A percentile compares a stretch with the other conserved stretches of the same genome.
These are phyloP conservation scores for Bathelium albidoporum DNA, from an alignment of 495 filamentous ascomycete species.

Conservation along the genomic window DNA sequence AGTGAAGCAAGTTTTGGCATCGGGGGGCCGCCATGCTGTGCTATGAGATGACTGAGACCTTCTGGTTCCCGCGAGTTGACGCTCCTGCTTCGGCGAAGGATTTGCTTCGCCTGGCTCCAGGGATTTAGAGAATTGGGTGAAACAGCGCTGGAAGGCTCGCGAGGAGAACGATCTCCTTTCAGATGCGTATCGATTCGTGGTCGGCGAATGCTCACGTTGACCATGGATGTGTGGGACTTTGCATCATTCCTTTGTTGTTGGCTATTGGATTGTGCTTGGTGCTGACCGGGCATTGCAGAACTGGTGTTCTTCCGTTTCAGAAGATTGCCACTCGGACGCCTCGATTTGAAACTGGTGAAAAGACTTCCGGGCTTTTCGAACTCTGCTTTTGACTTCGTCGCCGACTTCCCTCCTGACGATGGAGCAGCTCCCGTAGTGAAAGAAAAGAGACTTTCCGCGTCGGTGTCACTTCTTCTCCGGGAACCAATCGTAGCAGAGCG, in stretches of 20 bases:
- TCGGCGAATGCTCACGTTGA: constrained; percentile 23
- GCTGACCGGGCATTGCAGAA: neutral
- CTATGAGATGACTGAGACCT: constrained; percentile 32
- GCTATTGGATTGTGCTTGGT: constrained; percentile 13
- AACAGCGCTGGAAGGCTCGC: constrained; percentile 25
- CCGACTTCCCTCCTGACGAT: constrained; percentile 14
- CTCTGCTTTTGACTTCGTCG: constrained; percentile 13
- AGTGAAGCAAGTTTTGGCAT: constrained; percentile 42
- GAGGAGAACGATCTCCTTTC: constrained; percentile 9
- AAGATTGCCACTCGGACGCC: constrained; percentile 20
- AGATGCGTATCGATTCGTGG: constrained; percentile 26
- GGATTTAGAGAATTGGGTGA: constrained; percentile 42
- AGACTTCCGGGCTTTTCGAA: constrained; percentile 20
- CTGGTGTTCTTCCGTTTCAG: constrained; percentile 22
- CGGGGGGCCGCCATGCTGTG: constrained; percentile 48
- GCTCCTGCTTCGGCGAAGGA: constrained; percentile 55
- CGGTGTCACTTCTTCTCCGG: constrained; percentile 25
- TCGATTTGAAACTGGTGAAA: constrained; percentile 19
- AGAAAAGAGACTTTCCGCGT: constrained; percentile 22
- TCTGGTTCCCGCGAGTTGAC: constrained; percentile 45
- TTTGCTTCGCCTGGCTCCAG: constrained; percentile 34
- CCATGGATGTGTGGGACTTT: constrained; percentile 16
- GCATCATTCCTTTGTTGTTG: constrained; percentile 9
- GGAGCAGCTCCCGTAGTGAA: constrained; percentile 8
- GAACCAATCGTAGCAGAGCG: constrained; percentile 28